Evolutionary conservation across 306 rosid genomes (phyloP), one percentile per base, ranked within the genome.

Genomic region (Parietaria judaica): DNA sequence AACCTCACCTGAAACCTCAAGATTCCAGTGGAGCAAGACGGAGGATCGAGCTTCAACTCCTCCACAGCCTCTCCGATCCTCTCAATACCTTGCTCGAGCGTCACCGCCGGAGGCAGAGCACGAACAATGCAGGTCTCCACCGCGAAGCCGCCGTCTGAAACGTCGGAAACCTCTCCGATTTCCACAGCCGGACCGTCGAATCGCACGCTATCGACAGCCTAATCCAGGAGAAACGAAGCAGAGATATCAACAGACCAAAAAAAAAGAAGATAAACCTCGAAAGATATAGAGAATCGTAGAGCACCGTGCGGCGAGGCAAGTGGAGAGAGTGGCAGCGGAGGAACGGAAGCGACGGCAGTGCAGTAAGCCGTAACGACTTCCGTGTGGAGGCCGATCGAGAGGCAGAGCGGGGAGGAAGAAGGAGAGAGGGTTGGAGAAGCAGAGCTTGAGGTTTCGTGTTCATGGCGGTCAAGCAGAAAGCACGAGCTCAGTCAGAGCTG

Each of bases 1-100:
- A 48, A 34, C n/a, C 50, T 7, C 11, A 86, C 95, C 92, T 84
- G 90, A 80, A 92, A 84, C 81, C 96, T 79, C 45, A 86, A 72
- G 64, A 86, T 68, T 51, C 95, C 98, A 14, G 70, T 68, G 7
- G 77, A 38, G 51, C 80, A 59, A 61, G 65, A 43, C 51, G 95
- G 95, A 44, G 85, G 83, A 7, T 77, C 49, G 45, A 61, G 61
- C 81, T 74, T 84, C 78, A 86, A 74, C 61, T n/a, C 64, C 61
- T 75, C 71, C 62, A 92, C 74, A 56, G 86, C 83, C 36, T 84
- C 90, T 46, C 65, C 84, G 46, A 92, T 74, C 17, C 73, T 80
- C 68, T 72, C 75, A 14, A 92, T 82, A 1, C 88, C 99, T 13
- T 82, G 85, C 71, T 76, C 80, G 61, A 92, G 73, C 56, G 96